Percentiles rank a stretch among this genome's conserved stretches.
Conservation (phyloP, 306 rosid species). For the Cucumis melo region DNA sequence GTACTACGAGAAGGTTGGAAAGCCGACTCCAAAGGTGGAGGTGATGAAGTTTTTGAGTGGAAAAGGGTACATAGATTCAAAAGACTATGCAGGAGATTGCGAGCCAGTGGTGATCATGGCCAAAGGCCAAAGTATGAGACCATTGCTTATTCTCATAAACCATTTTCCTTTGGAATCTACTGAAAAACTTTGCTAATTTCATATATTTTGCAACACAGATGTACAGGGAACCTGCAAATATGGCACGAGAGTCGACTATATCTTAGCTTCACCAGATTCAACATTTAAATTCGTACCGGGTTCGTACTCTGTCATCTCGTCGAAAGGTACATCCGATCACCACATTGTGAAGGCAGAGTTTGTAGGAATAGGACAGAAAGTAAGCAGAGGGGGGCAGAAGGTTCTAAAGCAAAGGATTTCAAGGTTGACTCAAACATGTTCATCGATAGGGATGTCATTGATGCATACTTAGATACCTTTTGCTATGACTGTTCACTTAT, state of each 20-base stretch:
- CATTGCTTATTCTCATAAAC: not conserved
- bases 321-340: conserved; percentile 85
- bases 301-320: conserved; percentile 65
- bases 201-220: conserved; percentile 23
- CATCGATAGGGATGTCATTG: conserved; percentile 25
- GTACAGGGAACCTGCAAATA: conserved; percentile 94
- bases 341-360: conserved; percentile 70
- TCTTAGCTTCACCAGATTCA: conserved; percentile 44
- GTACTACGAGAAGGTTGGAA: conserved; percentile 81
- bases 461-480: not conserved
- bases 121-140: conserved; percentile 68
- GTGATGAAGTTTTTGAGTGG: conserved; percentile 69
- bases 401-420: conserved; percentile 32
- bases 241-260: conserved; percentile 79
- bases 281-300: conserved; percentile 52
- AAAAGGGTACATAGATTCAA: conserved; percentile 59
- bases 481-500: not conserved
- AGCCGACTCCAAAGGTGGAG: conserved; percentile 64
- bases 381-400: conserved; percentile 28
- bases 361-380: conserved; percentile 14
- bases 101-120: conserved; percentile 76
- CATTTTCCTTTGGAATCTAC: not conserved
- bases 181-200: not conserved
- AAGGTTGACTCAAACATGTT: conserved; percentile 31
- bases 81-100: conserved; percentile 65